These are phyloP conservation scores for Verticillium tricorpus DNA, from an alignment of 2,329 filamentous ascomycete species.

Conservation along the genomic window DNA sequence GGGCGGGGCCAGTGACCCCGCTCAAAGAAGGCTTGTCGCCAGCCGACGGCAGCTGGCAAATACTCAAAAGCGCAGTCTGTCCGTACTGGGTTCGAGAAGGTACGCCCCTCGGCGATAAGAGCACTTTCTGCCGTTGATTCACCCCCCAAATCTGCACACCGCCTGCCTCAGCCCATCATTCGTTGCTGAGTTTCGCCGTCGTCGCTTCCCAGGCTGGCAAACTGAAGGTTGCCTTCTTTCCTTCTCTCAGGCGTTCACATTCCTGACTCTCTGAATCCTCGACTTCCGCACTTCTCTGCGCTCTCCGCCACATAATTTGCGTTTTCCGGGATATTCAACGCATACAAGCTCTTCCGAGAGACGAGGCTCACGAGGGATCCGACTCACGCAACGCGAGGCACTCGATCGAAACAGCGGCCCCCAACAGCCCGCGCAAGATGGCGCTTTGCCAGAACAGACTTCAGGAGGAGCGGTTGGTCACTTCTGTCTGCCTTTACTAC, in stretches of 20 bases:
- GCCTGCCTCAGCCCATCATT: slow-evolving; percentile 11
- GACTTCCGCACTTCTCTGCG: neutral
- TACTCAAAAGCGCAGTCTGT: too few relatives aligned
- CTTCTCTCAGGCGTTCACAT: neutral
- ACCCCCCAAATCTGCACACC: neutral
- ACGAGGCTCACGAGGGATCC: neutral
- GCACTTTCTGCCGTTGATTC: neutral
- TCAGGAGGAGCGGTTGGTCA: slow-evolving; percentile 75
- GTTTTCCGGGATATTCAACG: neutral
- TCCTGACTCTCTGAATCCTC: neutral
- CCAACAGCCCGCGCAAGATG: slow-evolving; percentile 45
- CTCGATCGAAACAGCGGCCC: neutral
- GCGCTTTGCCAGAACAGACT: slow-evolving; percentile 84
- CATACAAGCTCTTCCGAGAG: neutral
- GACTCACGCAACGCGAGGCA: neutral
- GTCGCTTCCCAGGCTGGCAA: neutral
- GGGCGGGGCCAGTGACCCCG: neutral
- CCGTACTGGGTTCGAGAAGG: too few relatives aligned
- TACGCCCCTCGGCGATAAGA: neutral
- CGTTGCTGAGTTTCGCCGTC: neutral
- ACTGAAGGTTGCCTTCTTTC: neutral
- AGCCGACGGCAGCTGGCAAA: neutral
- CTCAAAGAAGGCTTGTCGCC: neutral
- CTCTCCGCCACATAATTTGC: neutral
- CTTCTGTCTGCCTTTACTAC: neutral